These are phyloP conservation scores for Sphagnum tenellum DNA, from an alignment of 225 moss, liverwort and hornwort genomes.

Conservation along the genomic window DNA sequence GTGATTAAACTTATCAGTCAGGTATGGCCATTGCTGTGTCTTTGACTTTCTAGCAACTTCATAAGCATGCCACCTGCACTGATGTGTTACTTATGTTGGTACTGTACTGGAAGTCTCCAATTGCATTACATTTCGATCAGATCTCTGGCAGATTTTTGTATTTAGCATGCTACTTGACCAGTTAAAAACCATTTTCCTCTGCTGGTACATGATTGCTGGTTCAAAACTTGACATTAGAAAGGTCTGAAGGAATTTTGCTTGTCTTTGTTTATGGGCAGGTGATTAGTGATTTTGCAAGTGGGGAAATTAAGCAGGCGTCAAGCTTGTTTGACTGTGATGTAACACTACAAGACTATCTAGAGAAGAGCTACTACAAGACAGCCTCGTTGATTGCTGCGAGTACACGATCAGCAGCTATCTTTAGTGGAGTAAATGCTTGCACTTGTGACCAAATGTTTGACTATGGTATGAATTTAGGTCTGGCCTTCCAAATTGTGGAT, in stretches of 20 bases:
- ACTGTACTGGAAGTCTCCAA: no score
- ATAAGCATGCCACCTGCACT: no score
- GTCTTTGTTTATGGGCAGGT: conserved; percentile 31
- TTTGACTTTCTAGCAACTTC: no score
- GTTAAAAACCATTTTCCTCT: no score
- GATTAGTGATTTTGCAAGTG: conserved; percentile 91
- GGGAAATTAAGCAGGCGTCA: conserved; percentile 92
- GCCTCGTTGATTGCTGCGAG: conserved; percentile 87
- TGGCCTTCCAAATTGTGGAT: conserved; percentile 96
- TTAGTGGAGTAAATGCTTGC: conserved; percentile 50
- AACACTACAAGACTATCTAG: conserved; percentile 65
- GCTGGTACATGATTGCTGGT: no score
- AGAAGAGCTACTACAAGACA: conserved; percentile 94
- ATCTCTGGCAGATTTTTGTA: no score
- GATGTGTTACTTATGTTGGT: no score
- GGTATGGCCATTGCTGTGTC: conserved; percentile 20
- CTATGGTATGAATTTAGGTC: conserved; percentile 76
- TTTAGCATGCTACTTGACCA: no score
- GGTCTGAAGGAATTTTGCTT: no score
- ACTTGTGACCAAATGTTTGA: conserved; percentile 72
- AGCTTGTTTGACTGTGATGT: conserved; percentile 81
- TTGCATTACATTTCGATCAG: no score
- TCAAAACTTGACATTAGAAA: no score
- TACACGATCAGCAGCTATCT: conserved; percentile 80
- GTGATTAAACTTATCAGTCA: conserved; percentile 98